Evolutionary conservation across 352 stramenopile genomes (phyloP).

Genomic region (Pythium coloratum): DNA sequence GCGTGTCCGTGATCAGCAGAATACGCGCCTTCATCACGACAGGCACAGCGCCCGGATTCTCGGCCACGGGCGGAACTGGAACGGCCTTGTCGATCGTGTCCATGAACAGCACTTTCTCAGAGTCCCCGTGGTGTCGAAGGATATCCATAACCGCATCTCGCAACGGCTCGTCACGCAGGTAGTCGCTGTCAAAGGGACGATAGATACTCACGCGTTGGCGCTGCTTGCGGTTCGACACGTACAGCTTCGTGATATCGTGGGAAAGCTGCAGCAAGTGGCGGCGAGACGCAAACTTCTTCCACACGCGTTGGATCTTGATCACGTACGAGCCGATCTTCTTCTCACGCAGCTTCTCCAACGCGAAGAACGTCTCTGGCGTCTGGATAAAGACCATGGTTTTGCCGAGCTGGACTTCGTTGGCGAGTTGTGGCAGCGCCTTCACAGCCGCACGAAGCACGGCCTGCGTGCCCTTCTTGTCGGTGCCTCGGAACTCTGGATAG

Average conservation of each 20-base stretch:
- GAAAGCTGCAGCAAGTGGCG: conserved; percentile 83
- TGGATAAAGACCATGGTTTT: conserved; percentile 93
- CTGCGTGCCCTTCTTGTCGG: conserved; percentile 84
- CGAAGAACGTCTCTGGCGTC: conserved; percentile 88
- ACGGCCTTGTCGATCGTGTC: conserved; percentile 73
- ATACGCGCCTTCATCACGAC: conserved; percentile 44
- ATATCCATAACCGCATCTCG: conserved; percentile 67
- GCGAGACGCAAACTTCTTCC: conserved; percentile 77
- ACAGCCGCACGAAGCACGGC: conserved; percentile 77
- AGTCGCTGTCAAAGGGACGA: conserved; percentile 84
- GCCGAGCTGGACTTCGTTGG: conserved; percentile 84
- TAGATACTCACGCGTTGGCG: conserved; percentile 86
- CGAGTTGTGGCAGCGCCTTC: conserved; percentile 67
- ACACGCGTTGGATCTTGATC: conserved; percentile 79
- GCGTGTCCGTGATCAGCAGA: conserved; percentile 69
- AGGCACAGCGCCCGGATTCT: conserved; percentile 22
- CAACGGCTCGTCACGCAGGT: conserved; percentile 63
- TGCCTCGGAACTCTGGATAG: conserved; percentile 76
- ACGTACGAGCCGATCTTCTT: conserved; percentile 77
- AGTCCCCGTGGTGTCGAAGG: conserved; percentile 75
- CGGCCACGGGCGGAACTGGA: conserved; percentile 10
- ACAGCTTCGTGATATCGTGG: conserved; percentile 87
- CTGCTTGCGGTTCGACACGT: conserved; percentile 77
- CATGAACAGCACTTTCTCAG: conserved; percentile 82
- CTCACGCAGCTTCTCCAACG: conserved; percentile 86